Base-by-base conservation (phyloP, 345 rosid genomes). In the Excoecaria agallocha region DNA sequence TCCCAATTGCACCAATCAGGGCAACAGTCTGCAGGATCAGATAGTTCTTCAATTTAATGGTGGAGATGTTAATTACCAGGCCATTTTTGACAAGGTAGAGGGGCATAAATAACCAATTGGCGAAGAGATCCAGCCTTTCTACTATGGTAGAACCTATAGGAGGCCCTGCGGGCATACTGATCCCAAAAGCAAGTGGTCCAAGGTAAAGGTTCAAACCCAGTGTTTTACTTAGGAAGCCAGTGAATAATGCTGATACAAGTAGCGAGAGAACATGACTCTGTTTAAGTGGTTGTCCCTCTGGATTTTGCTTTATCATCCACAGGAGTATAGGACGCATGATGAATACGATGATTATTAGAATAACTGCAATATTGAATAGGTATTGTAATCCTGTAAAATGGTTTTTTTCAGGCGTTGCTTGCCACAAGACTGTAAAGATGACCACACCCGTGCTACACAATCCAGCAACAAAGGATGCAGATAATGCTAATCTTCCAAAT, bases 41-140 rank as follows among this genome's bases (percentile, higher is more conserved):
- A 57, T 46, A 71, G 8, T 37, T 49, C 46, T 69, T 71, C 37
- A 65, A 15, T 39, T 56, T 52, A 16, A 73, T 45, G 16, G 13
- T 15, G 41, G 13, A 68, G 46, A 78, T 15, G 17, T 68, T 17
- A 15, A 51, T 74, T 64, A 24, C n/a, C 65, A 68, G 16, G 3
- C 66, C 58, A 68, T 20, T 59, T 73, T 68, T 68, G 19, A 61
- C 77, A 19, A 60, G 57, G 60, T 37, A 78, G 24, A 63, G 37
- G 12, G 81, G 81, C 74, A 62, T 68, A 45, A 78, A 68, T 2
- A 74, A 11, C 70, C 43, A 59, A 16, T n/a, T 24, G 16, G 54
- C 41, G 49, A 73, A 15, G 17, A 66, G 56, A 12, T 62, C 69
- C 41, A 78, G 74, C 51, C 49, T 73, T 30, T 78, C 70, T n/a